Base-by-base conservation (phyloP, 108 stramenopile genomes). In the Cylindrotheca closterium region DNA sequence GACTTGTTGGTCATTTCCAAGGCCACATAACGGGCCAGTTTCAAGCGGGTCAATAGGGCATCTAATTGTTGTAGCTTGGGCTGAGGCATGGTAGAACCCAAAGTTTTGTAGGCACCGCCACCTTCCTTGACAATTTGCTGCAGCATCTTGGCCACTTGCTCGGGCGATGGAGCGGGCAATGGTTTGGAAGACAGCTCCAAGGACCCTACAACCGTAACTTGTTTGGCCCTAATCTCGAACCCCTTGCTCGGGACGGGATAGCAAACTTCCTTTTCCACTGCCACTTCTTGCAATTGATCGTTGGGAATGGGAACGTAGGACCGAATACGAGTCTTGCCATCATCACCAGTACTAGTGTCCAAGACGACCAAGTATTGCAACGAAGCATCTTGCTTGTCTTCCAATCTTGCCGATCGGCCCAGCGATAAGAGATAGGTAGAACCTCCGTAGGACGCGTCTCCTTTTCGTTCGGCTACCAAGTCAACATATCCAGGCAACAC, bases 401-500 rank as follows among this genome's bases (percentile, higher is more conserved):
- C 68, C 37, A 73, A 33, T 28, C 71, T 45, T 7, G 49, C 64
- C 0, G 75, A 68, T 46, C 60, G 52, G 46, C 79, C 84, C 23
- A 65, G 65, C 30, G 83, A 67, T 17, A 87, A 54, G 47, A 74
- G 68, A 52, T 87, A 87, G 5, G 60, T 77, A 3, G 80, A 77
- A 0, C 80, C 78, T 32, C 80, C 82, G 48, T 84, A 83, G 27
- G 75, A 70, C 17, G 83, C 82, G 55, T 79, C 80, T 10, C 82
- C 78, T 58, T 73, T 79, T 23, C 80, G 78, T 70, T 82, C 74
- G 10, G 78, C 82, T n/a, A 87, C 66, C 34, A 87, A 45, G 71
- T 87, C 86, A 28, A 74, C 46, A 68, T 79, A 87, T 18, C 86
- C 86, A 26, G 82, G 80, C n/a, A 83, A 48, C 33, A 87, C 46